A percentile compares a stretch with the other conserved stretches of the same genome.
phyloP scores from a whole-genome alignment of 441 rosid genomes.

The Croton setiger region DNA sequence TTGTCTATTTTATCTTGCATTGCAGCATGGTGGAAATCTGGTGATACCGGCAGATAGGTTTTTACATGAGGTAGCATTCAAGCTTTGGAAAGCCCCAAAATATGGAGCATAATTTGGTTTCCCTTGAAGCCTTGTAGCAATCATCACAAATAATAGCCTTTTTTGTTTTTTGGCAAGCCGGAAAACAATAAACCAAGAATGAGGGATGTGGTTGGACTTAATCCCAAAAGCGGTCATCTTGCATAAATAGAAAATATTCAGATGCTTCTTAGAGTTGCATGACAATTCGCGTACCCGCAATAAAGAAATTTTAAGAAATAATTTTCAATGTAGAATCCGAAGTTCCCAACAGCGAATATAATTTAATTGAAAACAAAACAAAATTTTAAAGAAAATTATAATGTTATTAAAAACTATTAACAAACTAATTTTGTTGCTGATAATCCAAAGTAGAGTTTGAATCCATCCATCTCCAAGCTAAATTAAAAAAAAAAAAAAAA shows the following conservation, averaged over 20 bases:
- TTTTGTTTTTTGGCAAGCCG: neutral
- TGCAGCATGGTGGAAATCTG: slow-evolving; percentile 69
- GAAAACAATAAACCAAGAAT: neutral
- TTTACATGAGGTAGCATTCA: slow-evolving; percentile 95
- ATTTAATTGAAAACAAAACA: no score
- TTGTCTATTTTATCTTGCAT: slow-evolving; percentile 12
- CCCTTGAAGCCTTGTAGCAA: neutral
- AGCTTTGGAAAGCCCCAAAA: slow-evolving; percentile 96
- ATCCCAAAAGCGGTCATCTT: neutral
- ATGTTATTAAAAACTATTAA: no score
- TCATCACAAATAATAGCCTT: neutral
- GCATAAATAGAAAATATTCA: neutral
- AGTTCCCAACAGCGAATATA: no score
- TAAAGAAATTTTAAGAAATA: no score
- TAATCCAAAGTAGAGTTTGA: no score
- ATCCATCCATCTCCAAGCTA: no score
- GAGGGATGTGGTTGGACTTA: neutral
- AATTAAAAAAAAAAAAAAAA: no score
- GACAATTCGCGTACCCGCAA: no score
- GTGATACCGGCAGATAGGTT: slow-evolving; percentile 90
- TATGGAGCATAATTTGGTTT: slow-evolving; percentile 66
- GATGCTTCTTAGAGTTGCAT: no score
- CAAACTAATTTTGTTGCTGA: no score
- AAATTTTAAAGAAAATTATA: no score
- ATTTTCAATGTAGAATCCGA: no score